phyloP scores from a whole-genome alignment of 23 red algal species.

The Gracilaria domingensis region DNA sequence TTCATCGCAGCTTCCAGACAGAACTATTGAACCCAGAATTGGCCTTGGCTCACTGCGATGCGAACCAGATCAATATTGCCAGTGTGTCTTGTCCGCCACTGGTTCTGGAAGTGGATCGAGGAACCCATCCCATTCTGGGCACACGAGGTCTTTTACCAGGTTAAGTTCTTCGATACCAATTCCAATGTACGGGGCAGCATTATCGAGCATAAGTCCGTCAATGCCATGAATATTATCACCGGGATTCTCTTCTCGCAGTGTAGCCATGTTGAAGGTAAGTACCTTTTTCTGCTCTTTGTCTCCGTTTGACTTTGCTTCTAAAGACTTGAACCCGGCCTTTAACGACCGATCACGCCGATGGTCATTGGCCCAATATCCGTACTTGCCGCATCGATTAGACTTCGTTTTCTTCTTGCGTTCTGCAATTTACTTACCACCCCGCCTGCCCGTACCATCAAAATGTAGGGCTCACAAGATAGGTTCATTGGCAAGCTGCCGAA shows the following conservation, averaged over 20 bases:
- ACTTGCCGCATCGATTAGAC: constrained; percentile 14
- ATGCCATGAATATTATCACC: no score
- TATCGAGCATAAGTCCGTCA: constrained; percentile 34
- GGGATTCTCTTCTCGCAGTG: background rate
- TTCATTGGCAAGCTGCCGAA: constrained; percentile 10
- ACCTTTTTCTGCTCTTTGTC: background rate
- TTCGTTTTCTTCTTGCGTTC: constrained; percentile 17
- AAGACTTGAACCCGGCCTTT: constrained; percentile 9
- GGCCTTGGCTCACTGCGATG: constrained; percentile 26
- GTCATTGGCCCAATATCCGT: constrained; percentile 9
- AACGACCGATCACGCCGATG: constrained; percentile 24
- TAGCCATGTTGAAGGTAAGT: background rate
- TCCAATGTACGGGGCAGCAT: constrained; percentile 49
- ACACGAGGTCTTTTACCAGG: background rate
- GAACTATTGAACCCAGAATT: constrained; percentile 10
- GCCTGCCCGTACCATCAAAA: background rate
- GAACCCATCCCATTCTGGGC: constrained; percentile 35
- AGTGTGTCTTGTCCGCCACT: constrained; percentile 25
- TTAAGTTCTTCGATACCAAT: constrained; percentile 29
- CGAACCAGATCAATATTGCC: constrained; percentile 50
- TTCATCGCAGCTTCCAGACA: background rate
- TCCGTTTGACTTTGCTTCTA: background rate
- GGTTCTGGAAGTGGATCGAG: constrained; percentile 28
- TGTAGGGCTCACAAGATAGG: background rate
- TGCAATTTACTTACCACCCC: constrained; percentile 4